These are phyloP conservation scores for Penicillium fuscoglaucum DNA, from an alignment of 2,329 filamentous ascomycete species.

Conservation along the genomic window DNA sequence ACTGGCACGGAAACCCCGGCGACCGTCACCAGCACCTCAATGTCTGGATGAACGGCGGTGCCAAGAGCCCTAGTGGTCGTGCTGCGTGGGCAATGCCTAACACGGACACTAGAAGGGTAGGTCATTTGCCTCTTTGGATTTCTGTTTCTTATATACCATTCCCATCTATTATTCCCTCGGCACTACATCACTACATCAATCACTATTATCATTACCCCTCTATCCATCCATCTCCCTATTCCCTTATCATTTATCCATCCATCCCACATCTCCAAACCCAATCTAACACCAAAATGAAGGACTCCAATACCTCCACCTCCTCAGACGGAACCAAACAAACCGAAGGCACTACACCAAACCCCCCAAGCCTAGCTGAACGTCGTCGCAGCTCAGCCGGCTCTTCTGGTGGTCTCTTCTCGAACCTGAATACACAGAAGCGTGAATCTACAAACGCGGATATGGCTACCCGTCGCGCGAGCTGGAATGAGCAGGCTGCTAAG, in stretches of 20 bases:
- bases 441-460: constrained; percentile 39
- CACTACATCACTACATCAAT: neutral
- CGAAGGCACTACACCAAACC: constrained; percentile 11
- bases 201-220: neutral
- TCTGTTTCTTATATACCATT: neutral
- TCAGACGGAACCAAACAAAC: constrained; percentile 25
- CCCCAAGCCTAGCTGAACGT: constrained; percentile 25
- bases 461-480: constrained; percentile 43
- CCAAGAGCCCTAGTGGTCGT: constrained; percentile 23
- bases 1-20: constrained; percentile 39
- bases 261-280: too few species aligned
- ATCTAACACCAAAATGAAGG: constrained; percentile 20
- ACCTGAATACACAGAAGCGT: constrained; percentile 49
- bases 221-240: neutral
- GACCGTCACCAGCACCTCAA: constrained; percentile 40
- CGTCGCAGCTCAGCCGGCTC: constrained; percentile 31
- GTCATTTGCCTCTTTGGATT: constrained; percentile 11
- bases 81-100: constrained; percentile 25
- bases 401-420: constrained; percentile 27
- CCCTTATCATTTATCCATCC: too few species aligned
- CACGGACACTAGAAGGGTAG: constrained; percentile 31
- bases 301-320: constrained; percentile 31
- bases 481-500: constrained; percentile 45
- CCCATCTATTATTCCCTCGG: neutral
- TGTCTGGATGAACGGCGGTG: constrained; percentile 38